These are phyloP conservation scores for Lepidium sativum DNA, from an alignment of 345 rosid species.

Conservation along the genomic window DNA sequence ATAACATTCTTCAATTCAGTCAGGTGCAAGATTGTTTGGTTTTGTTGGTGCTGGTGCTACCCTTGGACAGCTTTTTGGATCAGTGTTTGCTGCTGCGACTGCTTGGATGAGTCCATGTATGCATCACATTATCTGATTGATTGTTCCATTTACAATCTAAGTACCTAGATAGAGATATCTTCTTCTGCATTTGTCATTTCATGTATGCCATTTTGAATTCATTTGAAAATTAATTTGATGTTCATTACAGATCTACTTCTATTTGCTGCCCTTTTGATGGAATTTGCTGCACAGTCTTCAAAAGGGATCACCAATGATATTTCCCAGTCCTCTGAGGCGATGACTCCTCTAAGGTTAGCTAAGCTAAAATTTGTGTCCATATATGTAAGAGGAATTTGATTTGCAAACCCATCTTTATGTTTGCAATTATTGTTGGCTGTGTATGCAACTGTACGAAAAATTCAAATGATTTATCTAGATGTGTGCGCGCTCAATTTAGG, in stretches of 20 bases:
- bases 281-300: slow-evolving; percentile 80
- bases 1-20: slow-evolving; percentile 47
- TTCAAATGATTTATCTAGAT: not conserved
- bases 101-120: slow-evolving; percentile 90
- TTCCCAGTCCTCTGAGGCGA: slow-evolving; percentile 52
- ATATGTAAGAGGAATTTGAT: not conserved
- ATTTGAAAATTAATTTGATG: not conserved
- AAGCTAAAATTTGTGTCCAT: not conserved
- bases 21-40: slow-evolving; percentile 96
- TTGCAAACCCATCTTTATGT: not conserved
- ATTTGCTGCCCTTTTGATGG: slow-evolving; percentile 82
- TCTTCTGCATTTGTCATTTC: not conserved
- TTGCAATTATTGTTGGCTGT: too few relatives aligned
- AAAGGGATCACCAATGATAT: slow-evolving; percentile 63
- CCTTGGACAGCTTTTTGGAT: slow-evolving; percentile 93
- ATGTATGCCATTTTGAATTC: slow-evolving; percentile 9
- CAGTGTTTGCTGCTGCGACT: slow-evolving; percentile 73
- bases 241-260: slow-evolving; percentile 58
- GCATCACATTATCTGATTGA: slow-evolving; percentile 18
- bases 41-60: slow-evolving; percentile 98
- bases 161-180: not conserved
- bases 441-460: too few relatives aligned
- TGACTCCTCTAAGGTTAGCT: slow-evolving; percentile 56
- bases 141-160: not conserved
- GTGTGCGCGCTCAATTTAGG: not conserved